These are phyloP conservation scores for Periconia sp. DNA, from an alignment of 2,329 filamentous ascomycete species.

Conservation along the genomic window DNA sequence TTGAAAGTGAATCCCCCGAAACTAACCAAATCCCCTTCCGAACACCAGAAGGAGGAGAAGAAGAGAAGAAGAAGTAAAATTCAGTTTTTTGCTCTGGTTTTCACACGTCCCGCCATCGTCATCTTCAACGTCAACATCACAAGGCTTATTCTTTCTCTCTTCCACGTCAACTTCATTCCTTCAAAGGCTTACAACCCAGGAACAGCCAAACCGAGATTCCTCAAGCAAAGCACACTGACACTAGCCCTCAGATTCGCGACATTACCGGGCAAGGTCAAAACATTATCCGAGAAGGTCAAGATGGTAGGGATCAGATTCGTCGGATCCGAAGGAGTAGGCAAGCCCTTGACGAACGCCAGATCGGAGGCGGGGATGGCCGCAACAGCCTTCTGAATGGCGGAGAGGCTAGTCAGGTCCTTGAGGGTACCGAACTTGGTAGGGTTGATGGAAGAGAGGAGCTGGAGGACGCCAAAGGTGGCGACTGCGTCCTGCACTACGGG, in stretches of 20 bases:
- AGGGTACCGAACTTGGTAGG: conserved; percentile 15
- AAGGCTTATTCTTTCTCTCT: no score
- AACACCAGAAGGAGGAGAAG: no score
- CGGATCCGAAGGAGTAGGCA: conserved; percentile 12
- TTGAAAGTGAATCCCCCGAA: no score
- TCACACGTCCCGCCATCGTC: no score
- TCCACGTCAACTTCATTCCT: no score
- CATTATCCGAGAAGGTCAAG: conserved; percentile 9
- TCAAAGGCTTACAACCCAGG: conserved; percentile 3
- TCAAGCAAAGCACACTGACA: conserved; percentile 7
- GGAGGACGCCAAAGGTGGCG: conserved; percentile 17
- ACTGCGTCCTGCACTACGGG: conserved; percentile 18
- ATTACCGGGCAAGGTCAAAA: conserved; percentile 13
- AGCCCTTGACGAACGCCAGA: conserved; percentile 14
- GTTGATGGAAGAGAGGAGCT: conserved; percentile 18
- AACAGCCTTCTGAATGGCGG: conserved; percentile 9
- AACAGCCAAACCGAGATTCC: conserved; percentile 16
- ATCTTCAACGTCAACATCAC: no score
- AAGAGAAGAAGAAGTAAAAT: no score
- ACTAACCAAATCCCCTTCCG: no score
- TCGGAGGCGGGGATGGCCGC: conserved; percentile 10
- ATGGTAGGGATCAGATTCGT: conserved; percentile 16
- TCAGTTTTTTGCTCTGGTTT: no score
- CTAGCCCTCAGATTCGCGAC: conserved; percentile 17
- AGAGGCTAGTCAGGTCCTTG: conserved; percentile 10